Evolutionary conservation across 768 basidiomycete species (phyloP).

Genomic region (Russula earlei): DNA sequence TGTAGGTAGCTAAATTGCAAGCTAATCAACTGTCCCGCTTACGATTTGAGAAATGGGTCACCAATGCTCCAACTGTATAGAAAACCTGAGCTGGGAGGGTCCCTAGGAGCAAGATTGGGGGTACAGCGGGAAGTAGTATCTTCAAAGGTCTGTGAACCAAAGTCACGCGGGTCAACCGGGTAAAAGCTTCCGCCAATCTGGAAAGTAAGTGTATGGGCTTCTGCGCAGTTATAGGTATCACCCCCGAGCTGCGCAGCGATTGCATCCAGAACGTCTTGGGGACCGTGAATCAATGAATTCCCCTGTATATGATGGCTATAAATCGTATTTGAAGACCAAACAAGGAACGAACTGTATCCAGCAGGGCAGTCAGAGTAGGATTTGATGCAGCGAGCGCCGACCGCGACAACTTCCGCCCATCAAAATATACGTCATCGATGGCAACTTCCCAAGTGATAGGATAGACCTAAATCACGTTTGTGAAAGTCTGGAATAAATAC

Average conservation of each 20-base stretch:
- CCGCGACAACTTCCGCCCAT: constrained; percentile 49
- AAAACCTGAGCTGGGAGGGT: constrained; percentile 51
- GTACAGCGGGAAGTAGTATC: constrained; percentile 30
- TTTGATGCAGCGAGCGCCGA: constrained; percentile 40
- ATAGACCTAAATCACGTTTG: constrained; percentile 22
- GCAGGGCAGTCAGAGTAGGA: constrained; percentile 50
- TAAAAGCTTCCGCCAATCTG: constrained; percentile 60
- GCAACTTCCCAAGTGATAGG: constrained; percentile 52
- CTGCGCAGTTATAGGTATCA: constrained; percentile 44
- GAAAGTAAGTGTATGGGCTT: constrained; percentile 56
- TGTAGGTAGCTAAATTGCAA: neutral
- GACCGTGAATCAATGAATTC: constrained; percentile 69
- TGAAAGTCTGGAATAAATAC: neutral
- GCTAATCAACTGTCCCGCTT: constrained; percentile 18
- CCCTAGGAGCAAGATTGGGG: constrained; percentile 51
- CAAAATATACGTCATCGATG: constrained; percentile 62
- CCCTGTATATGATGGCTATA: constrained; percentile 36
- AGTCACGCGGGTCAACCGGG: constrained; percentile 69
- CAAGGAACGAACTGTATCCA: constrained; percentile 53
- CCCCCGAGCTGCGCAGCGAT: constrained; percentile 37
- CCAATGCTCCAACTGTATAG: constrained; percentile 74
- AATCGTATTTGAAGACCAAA: neutral
- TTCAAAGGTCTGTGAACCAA: constrained; percentile 36
- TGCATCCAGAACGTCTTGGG: constrained; percentile 48
- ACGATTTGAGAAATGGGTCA: constrained; percentile 70